Evolutionary conservation across 805 yeast species (phyloP), one percentile per base, ranked within the genome.

Genomic region (Tetrapisispora namnaoensis): DNA sequence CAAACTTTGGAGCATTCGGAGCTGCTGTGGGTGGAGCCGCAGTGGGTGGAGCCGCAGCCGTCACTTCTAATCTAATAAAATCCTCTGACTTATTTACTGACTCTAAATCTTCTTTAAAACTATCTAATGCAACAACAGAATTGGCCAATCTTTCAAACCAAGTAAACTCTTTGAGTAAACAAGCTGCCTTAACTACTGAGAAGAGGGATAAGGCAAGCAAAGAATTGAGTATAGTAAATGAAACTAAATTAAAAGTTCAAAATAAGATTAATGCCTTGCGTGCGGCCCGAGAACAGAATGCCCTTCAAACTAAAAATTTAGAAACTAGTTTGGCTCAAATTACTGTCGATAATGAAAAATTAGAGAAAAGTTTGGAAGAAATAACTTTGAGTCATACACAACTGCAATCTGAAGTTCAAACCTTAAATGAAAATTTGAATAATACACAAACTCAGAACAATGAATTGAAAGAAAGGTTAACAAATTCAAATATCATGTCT

Each of bases 121-220:
- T 88, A 45, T 80, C 95, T 1, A 77, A 78, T 51, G 91, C 95
- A 4, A 80, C 93, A 7, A 77, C 89, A 7, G 96, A 87, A 57
- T 76, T 88, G 63, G 96, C 95, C 16, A 87, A 90, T 56, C 73
- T 86, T 39, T 84, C 95, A 0, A 86, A 83, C 57, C 96, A 90
- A 69, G 82, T 87, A 54, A 80, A 80, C 53, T 84, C 95, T 0
- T 70, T 91, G 54, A 77, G 89, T 1, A 68, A 75, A 21, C 96
- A 89, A 65, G 86, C 95, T 1, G 72, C 85, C 0, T 75, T 74
- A 16, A 73, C 85, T 30, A 82, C 82, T 51, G 83, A 78, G 21
- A 85, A 85, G 66, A 82, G 87, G 53, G 70, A 77, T 18, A 76
- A 80, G 52, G 88, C 96, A 1, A 88, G 83, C 59, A 79, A 77